Evolutionary conservation across 83 land plant genomes (phyloP).

Genomic region (Picea mariana): DNA sequence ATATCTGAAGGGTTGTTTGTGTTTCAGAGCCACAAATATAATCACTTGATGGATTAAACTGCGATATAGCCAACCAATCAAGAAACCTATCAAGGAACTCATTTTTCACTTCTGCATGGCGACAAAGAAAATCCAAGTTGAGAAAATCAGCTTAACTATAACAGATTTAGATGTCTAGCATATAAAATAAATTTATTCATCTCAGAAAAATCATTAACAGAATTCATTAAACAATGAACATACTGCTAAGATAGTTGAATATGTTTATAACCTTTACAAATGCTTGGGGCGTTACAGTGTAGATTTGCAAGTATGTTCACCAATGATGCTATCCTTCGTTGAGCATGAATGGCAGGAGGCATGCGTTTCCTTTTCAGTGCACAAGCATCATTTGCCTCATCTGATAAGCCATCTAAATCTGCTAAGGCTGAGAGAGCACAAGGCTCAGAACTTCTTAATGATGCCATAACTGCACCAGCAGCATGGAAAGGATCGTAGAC

Average conservation of each 20-base stretch:
- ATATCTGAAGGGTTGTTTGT: constrained; percentile 53
- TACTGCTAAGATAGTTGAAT: neutral
- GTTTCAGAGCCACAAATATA: constrained; percentile 29
- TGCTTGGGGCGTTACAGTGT: constrained; percentile 76
- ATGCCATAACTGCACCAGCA: constrained; percentile 62
- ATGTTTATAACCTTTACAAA: constrained; percentile 70
- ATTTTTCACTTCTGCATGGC: constrained; percentile 72
- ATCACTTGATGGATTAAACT: constrained; percentile 22
- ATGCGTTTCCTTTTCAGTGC: constrained; percentile 29
- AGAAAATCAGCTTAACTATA: neutral
- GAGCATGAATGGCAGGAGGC: constrained; percentile 58
- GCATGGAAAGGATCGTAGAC: constrained; percentile 83
- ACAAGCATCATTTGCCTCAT: constrained; percentile 34
- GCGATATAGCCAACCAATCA: constrained; percentile 39
- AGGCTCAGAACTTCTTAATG: constrained; percentile 13
- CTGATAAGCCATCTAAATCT: constrained; percentile 14
- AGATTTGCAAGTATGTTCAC: constrained; percentile 93
- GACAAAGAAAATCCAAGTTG: neutral
- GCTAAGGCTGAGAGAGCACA: constrained; percentile 7
- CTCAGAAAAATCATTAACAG: neutral
- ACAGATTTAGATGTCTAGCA: constrained; percentile 1
- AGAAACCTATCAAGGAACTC: constrained; percentile 61
- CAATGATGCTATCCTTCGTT: constrained; percentile 73
- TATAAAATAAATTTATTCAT: constrained; percentile 8
- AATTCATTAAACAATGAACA: neutral